Conservation (phyloP, 768 basidiomycete species). For the Pleurotus platypus region DNA sequence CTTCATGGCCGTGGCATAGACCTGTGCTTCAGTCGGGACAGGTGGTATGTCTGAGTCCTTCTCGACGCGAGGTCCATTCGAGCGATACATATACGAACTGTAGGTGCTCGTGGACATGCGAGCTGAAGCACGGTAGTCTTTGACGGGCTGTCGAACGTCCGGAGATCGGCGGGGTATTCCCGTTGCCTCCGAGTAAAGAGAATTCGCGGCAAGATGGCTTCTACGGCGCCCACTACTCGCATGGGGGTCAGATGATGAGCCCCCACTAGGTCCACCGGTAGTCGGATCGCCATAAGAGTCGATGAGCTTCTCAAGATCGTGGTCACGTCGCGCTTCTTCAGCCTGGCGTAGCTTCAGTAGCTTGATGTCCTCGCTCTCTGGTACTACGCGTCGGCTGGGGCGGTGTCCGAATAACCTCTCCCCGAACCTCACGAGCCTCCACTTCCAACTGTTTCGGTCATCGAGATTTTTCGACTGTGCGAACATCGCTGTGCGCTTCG, state of each 20-base stretch:
- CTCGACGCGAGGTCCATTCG: not conserved
- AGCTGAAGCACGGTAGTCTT: conserved; percentile 30
- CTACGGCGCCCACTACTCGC: conserved; percentile 23
- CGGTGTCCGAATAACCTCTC: conserved; percentile 55
- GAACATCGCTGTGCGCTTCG: conserved; percentile 62
- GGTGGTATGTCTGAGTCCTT: conserved; percentile 17
- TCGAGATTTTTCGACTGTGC: conserved; percentile 55
- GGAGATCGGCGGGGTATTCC: conserved; percentile 58
- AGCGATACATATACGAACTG: conserved; percentile 25
- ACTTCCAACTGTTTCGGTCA: conserved; percentile 47
- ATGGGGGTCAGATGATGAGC: conserved; percentile 41
- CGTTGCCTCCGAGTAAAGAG: conserved; percentile 68
- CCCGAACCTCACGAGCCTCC: conserved; percentile 52
- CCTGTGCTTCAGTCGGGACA: conserved; percentile 54
- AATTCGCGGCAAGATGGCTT: conserved; percentile 37
- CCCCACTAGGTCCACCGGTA: conserved; percentile 29
- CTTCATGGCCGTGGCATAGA: conserved; percentile 49
- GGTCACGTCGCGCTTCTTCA: conserved; percentile 47
- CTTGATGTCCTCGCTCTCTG: conserved; percentile 42
- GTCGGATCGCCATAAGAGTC: conserved; percentile 47
- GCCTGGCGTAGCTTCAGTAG: conserved; percentile 46
- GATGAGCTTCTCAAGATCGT: conserved; percentile 49
- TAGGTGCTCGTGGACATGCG: conserved; percentile 47
- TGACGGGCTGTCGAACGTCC: conserved; percentile 73
- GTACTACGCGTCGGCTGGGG: conserved; percentile 12